A percentile compares a stretch with the other conserved stretches of the same genome.
These are phyloP conservation scores for Rubia peregrina DNA, from an alignment of 305 asterid species.

Conservation along the genomic window DNA sequence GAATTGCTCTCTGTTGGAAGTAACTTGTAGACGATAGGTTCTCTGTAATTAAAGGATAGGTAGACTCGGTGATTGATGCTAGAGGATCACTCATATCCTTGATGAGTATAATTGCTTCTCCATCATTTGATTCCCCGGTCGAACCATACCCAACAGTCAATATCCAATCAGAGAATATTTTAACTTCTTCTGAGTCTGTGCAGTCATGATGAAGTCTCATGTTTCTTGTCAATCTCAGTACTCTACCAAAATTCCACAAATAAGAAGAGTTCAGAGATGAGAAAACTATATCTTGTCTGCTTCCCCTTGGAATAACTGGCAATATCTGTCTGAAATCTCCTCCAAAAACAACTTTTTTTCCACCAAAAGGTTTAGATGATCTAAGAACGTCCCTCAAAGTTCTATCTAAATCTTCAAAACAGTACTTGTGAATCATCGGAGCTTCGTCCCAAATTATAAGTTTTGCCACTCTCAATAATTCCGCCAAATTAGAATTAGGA, in stretches of 20 bases:
- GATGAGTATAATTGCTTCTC: no score
- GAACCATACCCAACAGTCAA: not conserved
- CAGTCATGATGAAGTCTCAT: not conserved
- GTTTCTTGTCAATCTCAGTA: not conserved
- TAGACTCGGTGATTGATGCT: not conserved
- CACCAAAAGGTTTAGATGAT: not conserved
- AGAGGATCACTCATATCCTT: no score
- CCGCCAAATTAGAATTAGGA: not conserved
- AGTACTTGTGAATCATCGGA: not conserved
- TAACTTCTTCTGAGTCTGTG: not conserved
- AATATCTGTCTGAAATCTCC: not conserved
- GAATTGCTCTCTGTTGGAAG: not conserved
- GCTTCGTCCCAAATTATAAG: slow-evolving; percentile 1
- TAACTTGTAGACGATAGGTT: not conserved
- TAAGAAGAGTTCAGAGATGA: not conserved
- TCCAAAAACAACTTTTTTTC: not conserved
- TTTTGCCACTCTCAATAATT: not conserved
- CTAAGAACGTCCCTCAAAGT: not conserved
- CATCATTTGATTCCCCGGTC: not conserved
- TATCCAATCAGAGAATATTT: not conserved
- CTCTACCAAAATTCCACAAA: not conserved
- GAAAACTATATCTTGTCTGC: not conserved
- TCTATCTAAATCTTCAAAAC: slow-evolving; percentile 1
- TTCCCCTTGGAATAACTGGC: not conserved
- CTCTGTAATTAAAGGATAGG: not conserved